These are phyloP conservation scores for Chlamydomonas reinhardtii DNA, from an alignment of 163 green algal genomes.

Conservation along the genomic window DNA sequence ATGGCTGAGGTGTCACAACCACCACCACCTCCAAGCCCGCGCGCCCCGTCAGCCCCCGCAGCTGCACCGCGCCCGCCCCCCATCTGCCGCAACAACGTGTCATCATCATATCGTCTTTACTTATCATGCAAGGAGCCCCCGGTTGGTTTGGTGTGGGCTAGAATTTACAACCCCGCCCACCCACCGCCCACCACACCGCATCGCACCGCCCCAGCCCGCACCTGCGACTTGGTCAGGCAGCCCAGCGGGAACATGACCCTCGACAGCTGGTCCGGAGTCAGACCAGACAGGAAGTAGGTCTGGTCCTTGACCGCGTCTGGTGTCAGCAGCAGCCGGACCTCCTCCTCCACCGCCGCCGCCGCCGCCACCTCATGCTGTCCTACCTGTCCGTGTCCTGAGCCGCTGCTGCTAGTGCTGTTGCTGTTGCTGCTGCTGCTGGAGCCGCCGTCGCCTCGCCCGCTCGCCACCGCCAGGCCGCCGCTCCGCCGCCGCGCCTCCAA, in stretches of 20 bases:
- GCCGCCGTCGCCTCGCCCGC: conserved; percentile 35
- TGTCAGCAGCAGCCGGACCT: conserved; percentile 74
- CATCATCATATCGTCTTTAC: too few species aligned
- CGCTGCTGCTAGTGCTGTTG: background rate
- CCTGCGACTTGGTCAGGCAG: conserved; percentile 85
- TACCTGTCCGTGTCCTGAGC: background rate
- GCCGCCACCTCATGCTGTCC: conserved; percentile 24
- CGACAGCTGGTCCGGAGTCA: conserved; percentile 84
- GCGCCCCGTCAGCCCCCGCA: too few species aligned
- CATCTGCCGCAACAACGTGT: too few species aligned
- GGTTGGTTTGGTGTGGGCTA: too few species aligned
- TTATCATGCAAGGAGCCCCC: too few species aligned
- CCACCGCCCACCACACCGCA: too few species aligned
- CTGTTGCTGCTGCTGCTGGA: background rate
- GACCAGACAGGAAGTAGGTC: conserved; percentile 97
- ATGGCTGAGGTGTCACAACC: too few species aligned
- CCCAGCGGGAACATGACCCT: conserved; percentile 94
- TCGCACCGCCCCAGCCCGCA: background rate
- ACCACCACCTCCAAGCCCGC: too few species aligned
- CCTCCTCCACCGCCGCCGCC: background rate
- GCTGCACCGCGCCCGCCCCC: too few species aligned
- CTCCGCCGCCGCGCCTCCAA: background rate
- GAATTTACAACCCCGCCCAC: too few species aligned
- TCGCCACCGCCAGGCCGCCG: conserved; percentile 33
- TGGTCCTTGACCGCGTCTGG: conserved; percentile 97